phyloP scores from a whole-genome alignment of 2,329 filamentous ascomycete species.

The Fusarium devonianum region DNA sequence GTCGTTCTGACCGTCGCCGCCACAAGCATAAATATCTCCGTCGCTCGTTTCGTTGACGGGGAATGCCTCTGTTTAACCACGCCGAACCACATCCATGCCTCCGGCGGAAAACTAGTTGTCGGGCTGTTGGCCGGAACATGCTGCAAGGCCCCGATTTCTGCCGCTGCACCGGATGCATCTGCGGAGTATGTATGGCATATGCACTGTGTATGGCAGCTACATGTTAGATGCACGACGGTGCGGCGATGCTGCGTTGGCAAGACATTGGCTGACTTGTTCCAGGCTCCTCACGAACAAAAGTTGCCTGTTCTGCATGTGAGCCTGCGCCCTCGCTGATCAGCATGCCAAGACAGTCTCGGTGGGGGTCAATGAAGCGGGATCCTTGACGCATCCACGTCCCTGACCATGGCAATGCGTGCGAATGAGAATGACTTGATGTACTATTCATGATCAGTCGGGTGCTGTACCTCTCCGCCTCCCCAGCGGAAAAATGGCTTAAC shows the following conservation, averaged over 20 bases:
- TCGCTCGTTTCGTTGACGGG: neutral
- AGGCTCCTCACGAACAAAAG: conserved; percentile 10
- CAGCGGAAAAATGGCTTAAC: conserved; percentile 14
- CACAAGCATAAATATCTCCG: neutral
- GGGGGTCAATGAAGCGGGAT: conserved; percentile 12
- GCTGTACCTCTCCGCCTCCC: neutral
- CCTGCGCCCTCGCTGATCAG: conserved; percentile 1
- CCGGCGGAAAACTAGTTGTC: conserved; percentile 14
- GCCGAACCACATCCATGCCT: conserved; percentile 15
- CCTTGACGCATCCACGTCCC: conserved; percentile 6
- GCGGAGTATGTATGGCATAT: conserved; percentile 11
- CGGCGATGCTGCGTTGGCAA: conserved; percentile 29
- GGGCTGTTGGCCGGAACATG: conserved; percentile 4
- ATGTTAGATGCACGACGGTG: conserved; percentile 17
- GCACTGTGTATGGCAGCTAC: conserved; percentile 1
- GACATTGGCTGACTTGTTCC: conserved; percentile 30
- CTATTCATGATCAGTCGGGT: conserved; percentile 1
- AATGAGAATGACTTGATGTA: conserved; percentile 19
- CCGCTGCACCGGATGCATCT: conserved; percentile 22
- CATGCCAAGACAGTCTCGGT: conserved; percentile 5
- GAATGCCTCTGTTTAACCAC: conserved; percentile 3
- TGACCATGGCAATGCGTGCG: conserved; percentile 21
- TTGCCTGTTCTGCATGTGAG: conserved; percentile 10
- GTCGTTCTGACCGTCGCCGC: neutral
- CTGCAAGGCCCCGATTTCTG: conserved; percentile 27